Evolutionary conservation across 805 yeast genomes (phyloP).

Genomic region (Pichia phayaonensis): DNA sequence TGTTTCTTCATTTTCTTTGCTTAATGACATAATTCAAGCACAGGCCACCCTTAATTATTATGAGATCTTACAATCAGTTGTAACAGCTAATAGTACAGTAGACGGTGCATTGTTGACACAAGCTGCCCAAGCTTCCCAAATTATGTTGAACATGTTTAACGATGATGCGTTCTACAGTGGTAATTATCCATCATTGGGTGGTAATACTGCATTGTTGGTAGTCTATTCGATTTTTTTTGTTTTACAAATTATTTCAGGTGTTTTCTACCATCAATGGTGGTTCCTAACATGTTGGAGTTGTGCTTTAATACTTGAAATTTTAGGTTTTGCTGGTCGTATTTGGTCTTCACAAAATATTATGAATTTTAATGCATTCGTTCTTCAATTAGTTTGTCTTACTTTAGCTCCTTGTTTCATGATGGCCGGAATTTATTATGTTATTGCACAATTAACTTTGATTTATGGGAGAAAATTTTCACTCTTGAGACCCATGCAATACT

Average conservation of each 20-base stretch:
- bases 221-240: slow-evolving; percentile 44
- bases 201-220: slow-evolving; percentile 49
- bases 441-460: slow-evolving; percentile 59
- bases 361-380: slow-evolving; percentile 37
- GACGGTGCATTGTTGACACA: slow-evolving; percentile 13
- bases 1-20: slow-evolving; percentile 1
- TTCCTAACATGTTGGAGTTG: slow-evolving; percentile 48
- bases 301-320: slow-evolving; percentile 53
- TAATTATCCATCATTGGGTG: slow-evolving; percentile 44
- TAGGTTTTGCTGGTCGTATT: slow-evolving; percentile 61
- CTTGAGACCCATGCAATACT: slow-evolving; percentile 50
- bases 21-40: slow-evolving; percentile 12
- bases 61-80: slow-evolving; percentile 16
- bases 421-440: slow-evolving; percentile 72
- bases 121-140: slow-evolving; percentile 19
- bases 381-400: slow-evolving; percentile 64
- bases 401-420: slow-evolving; percentile 77
- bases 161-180: slow-evolving; percentile 29
- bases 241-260: slow-evolving; percentile 35
- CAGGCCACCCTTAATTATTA: slow-evolving; percentile 21
- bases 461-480: slow-evolving; percentile 49
- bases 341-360: slow-evolving; percentile 33
- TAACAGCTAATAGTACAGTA: slow-evolving; percentile 18
- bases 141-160: slow-evolving; percentile 12
- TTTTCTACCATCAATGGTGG: slow-evolving; percentile 54